Conservation (phyloP, 371 early-diverging fungal species). For the Globomyces sp. region DNA sequence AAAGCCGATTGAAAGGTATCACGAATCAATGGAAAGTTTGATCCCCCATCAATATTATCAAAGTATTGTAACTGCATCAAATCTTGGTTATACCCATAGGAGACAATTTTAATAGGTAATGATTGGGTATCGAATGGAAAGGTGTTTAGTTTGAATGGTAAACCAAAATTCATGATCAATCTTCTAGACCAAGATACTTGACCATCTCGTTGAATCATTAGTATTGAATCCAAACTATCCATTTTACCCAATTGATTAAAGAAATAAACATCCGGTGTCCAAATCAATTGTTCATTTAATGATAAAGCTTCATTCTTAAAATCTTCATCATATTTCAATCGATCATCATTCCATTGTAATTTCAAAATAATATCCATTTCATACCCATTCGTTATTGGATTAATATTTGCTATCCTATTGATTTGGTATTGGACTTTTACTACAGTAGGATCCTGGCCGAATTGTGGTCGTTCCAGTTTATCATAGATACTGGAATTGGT, state of each 20-base stretch:
- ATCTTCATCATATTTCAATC: slow-evolving; percentile 15
- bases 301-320: slow-evolving; percentile 19
- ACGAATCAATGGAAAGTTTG: slow-evolving; percentile 14
- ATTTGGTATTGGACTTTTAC: slow-evolving; percentile 18
- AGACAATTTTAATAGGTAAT: slow-evolving; percentile 18
- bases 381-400: slow-evolving; percentile 18
- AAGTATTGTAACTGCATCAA: slow-evolving; percentile 5
- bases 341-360: slow-evolving; percentile 22
- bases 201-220: slow-evolving; percentile 17
- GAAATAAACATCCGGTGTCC: slow-evolving; percentile 26
- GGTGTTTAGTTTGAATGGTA: slow-evolving; percentile 13
- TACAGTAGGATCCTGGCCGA: slow-evolving; percentile 1
- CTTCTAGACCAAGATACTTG: slow-evolving; percentile 20
- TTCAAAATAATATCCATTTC: slow-evolving; percentile 23
- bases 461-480: background rate
- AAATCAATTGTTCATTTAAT: slow-evolving; percentile 12
- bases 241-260: slow-evolving; percentile 18
- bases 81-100: slow-evolving; percentile 11
- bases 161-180: slow-evolving; percentile 16
- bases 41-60: slow-evolving; percentile 6
- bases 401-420: slow-evolving; percentile 17
- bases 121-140: slow-evolving; percentile 28
- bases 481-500: background rate
- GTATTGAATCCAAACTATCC: slow-evolving; percentile 11
- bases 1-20: slow-evolving; percentile 16